A percentile compares a stretch with the other conserved stretches of the same genome.
Evolutionary conservation across 495 filamentous ascomycete species (phyloP).

Genomic region (Immersiella caudata): DNA sequence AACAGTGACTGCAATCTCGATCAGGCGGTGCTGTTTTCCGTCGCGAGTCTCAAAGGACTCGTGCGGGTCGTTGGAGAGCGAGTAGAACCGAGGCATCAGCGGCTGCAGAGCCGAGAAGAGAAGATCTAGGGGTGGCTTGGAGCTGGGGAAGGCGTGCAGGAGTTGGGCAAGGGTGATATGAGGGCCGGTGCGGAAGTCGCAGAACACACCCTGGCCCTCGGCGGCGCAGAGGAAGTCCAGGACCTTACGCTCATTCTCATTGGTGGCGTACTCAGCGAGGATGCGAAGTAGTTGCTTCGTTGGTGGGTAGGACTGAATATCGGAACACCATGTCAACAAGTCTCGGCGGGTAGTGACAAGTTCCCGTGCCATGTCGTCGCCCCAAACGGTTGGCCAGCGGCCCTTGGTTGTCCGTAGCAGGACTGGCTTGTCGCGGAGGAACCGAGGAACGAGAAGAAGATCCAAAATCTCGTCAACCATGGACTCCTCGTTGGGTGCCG

Average conservation of each 20-base stretch:
- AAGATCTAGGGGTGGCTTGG: constrained; percentile 79
- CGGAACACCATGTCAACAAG: constrained; percentile 90
- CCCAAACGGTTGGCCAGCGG: constrained; percentile 98
- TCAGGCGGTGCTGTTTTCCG: constrained; percentile 73
- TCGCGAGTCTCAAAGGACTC: constrained; percentile 71
- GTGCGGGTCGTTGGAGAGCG: constrained; percentile 92
- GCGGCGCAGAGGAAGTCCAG: constrained; percentile 81
- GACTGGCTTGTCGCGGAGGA: constrained; percentile 79
- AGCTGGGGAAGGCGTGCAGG: constrained; percentile 87
- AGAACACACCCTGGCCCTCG: constrained; percentile 93
- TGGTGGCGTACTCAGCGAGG: constrained; percentile 80
- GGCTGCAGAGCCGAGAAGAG: constrained; percentile 79
- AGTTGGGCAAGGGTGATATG: constrained; percentile 84
- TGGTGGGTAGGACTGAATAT: constrained; percentile 89
- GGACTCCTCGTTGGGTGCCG: constrained; percentile 77
- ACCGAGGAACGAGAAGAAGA: constrained; percentile 72
- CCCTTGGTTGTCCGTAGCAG: constrained; percentile 75
- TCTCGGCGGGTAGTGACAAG: constrained; percentile 87
- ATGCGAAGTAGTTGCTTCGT: constrained; percentile 86
- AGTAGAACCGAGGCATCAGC: constrained; percentile 98
- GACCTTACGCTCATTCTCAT: constrained; percentile 82
- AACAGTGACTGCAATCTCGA: constrained; percentile 93
- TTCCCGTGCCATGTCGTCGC: constrained; percentile 81
- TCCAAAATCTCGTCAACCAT: constrained; percentile 85
- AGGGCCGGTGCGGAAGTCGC: constrained; percentile 88